Percentiles rank a stretch among this genome's conserved stretches.
These are phyloP conservation scores for Chlamydomonas sp. DNA, from an alignment of 139 green algal genomes.

Conservation along the genomic window DNA sequence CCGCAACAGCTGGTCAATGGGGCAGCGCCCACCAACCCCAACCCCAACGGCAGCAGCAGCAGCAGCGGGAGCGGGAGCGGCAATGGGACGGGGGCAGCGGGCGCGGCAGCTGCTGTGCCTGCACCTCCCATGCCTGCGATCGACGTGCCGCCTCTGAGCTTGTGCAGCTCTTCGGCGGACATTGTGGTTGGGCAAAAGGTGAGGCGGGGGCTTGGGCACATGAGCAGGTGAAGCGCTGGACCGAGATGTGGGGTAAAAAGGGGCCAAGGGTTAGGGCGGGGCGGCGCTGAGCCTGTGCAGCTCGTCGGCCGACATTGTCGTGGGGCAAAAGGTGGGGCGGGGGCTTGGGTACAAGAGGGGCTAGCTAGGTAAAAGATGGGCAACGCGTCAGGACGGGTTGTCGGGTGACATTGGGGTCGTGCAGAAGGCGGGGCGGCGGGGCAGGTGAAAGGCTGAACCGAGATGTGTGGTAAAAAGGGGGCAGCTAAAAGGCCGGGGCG, in stretches of 20 bases:
- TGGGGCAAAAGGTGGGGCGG: neutral
- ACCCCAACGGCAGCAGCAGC: neutral
- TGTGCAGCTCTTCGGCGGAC: slow-evolving; percentile 52
- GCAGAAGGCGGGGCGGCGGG: neutral
- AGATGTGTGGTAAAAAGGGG: neutral
- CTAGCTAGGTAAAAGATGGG: neutral
- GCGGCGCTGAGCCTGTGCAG: neutral
- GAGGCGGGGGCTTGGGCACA: neutral
- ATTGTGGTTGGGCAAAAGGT: slow-evolving; percentile 82
- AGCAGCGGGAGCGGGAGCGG: neutral
- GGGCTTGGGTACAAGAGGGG: neutral
- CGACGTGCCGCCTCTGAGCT: slow-evolving; percentile 47
- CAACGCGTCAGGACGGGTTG: neutral
- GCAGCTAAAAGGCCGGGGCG: neutral
- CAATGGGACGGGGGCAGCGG: neutral
- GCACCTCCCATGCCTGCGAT: slow-evolving; percentile 19
- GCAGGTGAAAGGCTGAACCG: neutral
- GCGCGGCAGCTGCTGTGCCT: neutral
- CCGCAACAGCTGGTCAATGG: slow-evolving; percentile 7
- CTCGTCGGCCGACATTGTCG: neutral
- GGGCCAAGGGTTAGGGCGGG: neutral
- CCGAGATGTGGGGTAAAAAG: neutral
- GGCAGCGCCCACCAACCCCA: neutral
- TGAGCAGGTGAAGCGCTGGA: neutral
- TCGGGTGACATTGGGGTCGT: neutral